Evolutionary conservation across 768 basidiomycete genomes (phyloP).

Genomic region (Kwoniella shandongensis): DNA sequence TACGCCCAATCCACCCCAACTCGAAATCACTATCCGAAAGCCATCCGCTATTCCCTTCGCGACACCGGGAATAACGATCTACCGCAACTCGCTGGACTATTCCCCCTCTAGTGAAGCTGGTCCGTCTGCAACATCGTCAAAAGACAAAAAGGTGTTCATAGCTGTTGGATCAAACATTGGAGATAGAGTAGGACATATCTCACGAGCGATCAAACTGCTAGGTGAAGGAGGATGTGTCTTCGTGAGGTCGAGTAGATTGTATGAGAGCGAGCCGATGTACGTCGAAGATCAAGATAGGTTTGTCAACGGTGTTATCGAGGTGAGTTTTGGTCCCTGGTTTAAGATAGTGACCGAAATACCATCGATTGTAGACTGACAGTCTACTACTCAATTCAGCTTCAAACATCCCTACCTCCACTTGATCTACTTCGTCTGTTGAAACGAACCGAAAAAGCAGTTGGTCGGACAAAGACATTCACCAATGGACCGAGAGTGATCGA

Average conservation of each 20-base stretch:
- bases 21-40: constrained; percentile 67
- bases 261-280: constrained; percentile 95
- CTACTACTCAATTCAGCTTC: constrained; percentile 60
- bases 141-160: constrained; percentile 59
- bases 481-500: constrained; percentile 90
- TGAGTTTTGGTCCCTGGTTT: constrained; percentile 55
- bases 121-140: constrained; percentile 9
- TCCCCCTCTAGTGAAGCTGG: neutral
- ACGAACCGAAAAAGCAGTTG: constrained; percentile 69
- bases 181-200: constrained; percentile 79
- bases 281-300: constrained; percentile 84
- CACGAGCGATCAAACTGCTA: constrained; percentile 69
- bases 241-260: constrained; percentile 70
- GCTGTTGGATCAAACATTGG: constrained; percentile 90
- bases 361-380: neutral
- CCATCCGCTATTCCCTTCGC: constrained; percentile 71
- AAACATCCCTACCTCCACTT: constrained; percentile 67
- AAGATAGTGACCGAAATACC: neutral
- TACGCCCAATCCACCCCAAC: constrained; percentile 36
- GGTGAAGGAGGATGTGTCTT: constrained; percentile 56
- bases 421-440: constrained; percentile 68
- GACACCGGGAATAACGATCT: constrained; percentile 66
- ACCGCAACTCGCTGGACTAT: constrained; percentile 38
- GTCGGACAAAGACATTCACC: constrained; percentile 72
- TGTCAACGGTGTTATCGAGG: constrained; percentile 87